Evolutionary conservation across 2,329 filamentous ascomycete genomes (phyloP).

Genomic region (Phoma herbarum): DNA sequence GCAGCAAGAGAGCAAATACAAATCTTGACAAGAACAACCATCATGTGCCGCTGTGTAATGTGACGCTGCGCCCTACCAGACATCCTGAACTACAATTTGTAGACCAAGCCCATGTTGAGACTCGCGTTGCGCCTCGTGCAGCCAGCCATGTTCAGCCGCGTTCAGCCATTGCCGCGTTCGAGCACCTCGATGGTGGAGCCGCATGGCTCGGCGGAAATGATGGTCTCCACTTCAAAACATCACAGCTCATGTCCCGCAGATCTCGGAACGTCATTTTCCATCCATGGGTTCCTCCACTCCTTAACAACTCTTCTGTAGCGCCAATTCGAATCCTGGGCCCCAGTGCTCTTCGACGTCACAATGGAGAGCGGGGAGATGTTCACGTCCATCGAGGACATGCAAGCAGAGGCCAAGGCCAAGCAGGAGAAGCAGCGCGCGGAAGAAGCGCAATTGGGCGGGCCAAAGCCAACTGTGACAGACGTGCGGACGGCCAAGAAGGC

Average conservation of each 20-base stretch:
- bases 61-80: not conserved
- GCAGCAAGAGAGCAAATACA: slow-evolving; percentile 50
- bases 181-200: slow-evolving; percentile 28
- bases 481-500: slow-evolving; percentile 49
- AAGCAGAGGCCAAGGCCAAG: slow-evolving; percentile 49
- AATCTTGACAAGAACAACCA: slow-evolving; percentile 31
- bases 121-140: slow-evolving; percentile 12
- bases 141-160: slow-evolving; percentile 15
- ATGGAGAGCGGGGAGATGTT: slow-evolving; percentile 52
- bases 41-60: not conserved
- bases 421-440: slow-evolving; percentile 35
- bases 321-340: slow-evolving; percentile 2
- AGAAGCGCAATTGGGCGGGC: slow-evolving; percentile 27
- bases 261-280: slow-evolving; percentile 13
- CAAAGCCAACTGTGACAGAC: slow-evolving; percentile 38
- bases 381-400: slow-evolving; percentile 50
- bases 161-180: slow-evolving; percentile 9
- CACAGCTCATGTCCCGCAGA: slow-evolving; percentile 7
- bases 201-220: slow-evolving; percentile 32
- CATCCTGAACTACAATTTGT: not conserved
- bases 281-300: slow-evolving; percentile 34
- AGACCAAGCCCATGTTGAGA: not conserved
- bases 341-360: slow-evolving; percentile 19
- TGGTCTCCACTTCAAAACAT: slow-evolving; percentile 25
- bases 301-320: slow-evolving; percentile 23